phyloP scores from a whole-genome alignment of 2,329 filamentous ascomycete species.

The Aureobasidium sp. region DNA sequence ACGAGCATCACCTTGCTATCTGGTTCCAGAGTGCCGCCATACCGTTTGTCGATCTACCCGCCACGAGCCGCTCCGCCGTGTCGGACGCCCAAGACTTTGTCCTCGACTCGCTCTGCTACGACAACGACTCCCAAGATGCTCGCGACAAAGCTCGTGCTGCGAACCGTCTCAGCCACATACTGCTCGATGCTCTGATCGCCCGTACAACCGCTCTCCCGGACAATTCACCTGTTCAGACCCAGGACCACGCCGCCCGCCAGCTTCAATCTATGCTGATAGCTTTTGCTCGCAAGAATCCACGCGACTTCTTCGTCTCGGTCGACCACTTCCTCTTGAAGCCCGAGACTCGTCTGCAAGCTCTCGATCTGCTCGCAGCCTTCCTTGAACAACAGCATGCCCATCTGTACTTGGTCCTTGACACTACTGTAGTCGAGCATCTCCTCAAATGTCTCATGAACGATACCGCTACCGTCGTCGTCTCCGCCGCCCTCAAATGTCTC shows the following conservation, averaged over 20 bases:
- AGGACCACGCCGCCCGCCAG: conserved; percentile 38
- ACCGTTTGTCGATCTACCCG: conserved; percentile 49
- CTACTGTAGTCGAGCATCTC: conserved; percentile 61
- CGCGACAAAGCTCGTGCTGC: conserved; percentile 36
- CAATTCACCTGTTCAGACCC: conserved; percentile 30
- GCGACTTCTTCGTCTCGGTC: conserved; percentile 57
- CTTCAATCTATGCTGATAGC: conserved; percentile 45
- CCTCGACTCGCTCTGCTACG: conserved; percentile 55
- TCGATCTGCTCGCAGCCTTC: conserved; percentile 64
- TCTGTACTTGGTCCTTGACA: conserved; percentile 64
- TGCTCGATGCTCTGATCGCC: conserved; percentile 37
- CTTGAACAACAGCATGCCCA: conserved; percentile 71
- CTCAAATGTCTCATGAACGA: conserved; percentile 68
- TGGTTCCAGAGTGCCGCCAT: conserved; percentile 63
- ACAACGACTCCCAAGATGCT: conserved; percentile 48
- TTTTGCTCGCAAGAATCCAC: conserved; percentile 61
- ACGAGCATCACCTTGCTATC: conserved; percentile 53
- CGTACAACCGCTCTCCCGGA: conserved; percentile 33
- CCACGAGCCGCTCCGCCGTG: conserved; percentile 55
- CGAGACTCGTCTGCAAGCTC: conserved; percentile 53
- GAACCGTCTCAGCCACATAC: conserved; percentile 48
- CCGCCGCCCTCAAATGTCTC: conserved; percentile 62
- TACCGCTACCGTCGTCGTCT: conserved; percentile 68
- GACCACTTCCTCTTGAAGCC: conserved; percentile 59
- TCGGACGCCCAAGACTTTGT: conserved; percentile 58